Evolutionary conservation across 2,329 filamentous ascomycete genomes (phyloP).

Genomic region (Diaporthe destruens): DNA sequence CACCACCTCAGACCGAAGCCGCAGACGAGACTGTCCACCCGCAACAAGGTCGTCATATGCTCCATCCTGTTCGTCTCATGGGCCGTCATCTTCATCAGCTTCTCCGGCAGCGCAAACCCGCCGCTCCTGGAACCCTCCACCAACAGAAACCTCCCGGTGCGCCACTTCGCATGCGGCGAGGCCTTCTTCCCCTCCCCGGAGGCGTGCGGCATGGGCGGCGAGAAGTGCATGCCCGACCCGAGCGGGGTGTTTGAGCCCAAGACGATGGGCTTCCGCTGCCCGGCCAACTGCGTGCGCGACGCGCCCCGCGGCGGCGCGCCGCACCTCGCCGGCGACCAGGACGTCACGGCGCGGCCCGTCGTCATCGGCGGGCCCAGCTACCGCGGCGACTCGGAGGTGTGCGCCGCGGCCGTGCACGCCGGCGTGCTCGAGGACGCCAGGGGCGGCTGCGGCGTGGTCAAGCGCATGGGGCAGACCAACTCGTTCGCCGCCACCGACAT

Average conservation of each 20-base stretch:
- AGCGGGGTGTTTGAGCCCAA: constrained; percentile 68
- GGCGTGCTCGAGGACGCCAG: constrained; percentile 74
- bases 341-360: constrained; percentile 71
- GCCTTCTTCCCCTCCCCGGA: constrained; percentile 77
- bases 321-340: constrained; percentile 75
- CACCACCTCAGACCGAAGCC: constrained; percentile 6
- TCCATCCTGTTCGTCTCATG: constrained; percentile 34
- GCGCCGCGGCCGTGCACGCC: constrained; percentile 79
- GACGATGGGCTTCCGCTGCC: constrained; percentile 79
- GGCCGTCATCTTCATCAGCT: constrained; percentile 55
- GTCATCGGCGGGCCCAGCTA: constrained; percentile 81
- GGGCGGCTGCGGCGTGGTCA: constrained; percentile 80
- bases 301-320: constrained; percentile 79
- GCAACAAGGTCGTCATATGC: neutral
- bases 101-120: constrained; percentile 36
- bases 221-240: constrained; percentile 73
- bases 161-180: constrained; percentile 69
- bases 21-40: constrained; percentile 1
- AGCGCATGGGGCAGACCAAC: constrained; percentile 76
- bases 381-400: constrained; percentile 86
- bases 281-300: constrained; percentile 77
- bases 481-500: constrained; percentile 73
- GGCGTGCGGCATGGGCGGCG: constrained; percentile 78
- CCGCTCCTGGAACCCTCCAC: constrained; percentile 22
- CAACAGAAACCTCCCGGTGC: constrained; percentile 31